phyloP scores from a whole-genome alignment of 352 stramenopile genomes.

The Phytophthora cryptogea region DNA sequence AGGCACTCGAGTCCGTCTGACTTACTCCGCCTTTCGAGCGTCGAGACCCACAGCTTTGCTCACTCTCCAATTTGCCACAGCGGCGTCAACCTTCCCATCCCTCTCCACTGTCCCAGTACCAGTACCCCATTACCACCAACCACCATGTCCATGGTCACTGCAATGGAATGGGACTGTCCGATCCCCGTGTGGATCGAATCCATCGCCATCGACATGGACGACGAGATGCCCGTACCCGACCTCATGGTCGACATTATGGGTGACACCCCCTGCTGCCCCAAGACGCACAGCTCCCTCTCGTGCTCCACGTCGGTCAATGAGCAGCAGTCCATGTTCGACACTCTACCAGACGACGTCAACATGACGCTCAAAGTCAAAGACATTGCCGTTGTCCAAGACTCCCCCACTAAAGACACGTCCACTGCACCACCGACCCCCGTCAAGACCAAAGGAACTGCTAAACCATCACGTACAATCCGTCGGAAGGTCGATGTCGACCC shows the following conservation, averaged over 20 bases:
- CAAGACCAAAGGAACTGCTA: constrained; percentile 19
- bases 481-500: constrained; percentile 15
- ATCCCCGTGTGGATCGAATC: constrained; percentile 36
- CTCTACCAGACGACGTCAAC: constrained; percentile 8
- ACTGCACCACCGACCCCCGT: constrained; percentile 4
- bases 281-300: constrained; percentile 11
- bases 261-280: constrained; percentile 11
- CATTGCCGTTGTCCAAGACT: constrained; percentile 4
- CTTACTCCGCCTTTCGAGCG: constrained; percentile 19
- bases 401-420: constrained; percentile 9
- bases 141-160: constrained; percentile 8
- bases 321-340: neutral
- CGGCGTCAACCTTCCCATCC: constrained; percentile 6
- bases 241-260: constrained; percentile 10
- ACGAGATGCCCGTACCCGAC: constrained; percentile 19
- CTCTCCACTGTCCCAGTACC: constrained; percentile 17
- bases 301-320: constrained; percentile 1
- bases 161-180: constrained; percentile 31
- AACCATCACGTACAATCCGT: constrained; percentile 15
- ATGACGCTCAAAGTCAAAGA: constrained; percentile 7
- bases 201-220: constrained; percentile 32
- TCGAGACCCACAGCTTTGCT: constrained; percentile 11
- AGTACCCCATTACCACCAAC: neutral
- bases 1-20: constrained; percentile 29
- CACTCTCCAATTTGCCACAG: constrained; percentile 38